A percentile compares a stretch with the other conserved stretches of the same genome.
Evolutionary conservation across 257 asterid species (phyloP).

Genomic region (Ilex asprella): DNA sequence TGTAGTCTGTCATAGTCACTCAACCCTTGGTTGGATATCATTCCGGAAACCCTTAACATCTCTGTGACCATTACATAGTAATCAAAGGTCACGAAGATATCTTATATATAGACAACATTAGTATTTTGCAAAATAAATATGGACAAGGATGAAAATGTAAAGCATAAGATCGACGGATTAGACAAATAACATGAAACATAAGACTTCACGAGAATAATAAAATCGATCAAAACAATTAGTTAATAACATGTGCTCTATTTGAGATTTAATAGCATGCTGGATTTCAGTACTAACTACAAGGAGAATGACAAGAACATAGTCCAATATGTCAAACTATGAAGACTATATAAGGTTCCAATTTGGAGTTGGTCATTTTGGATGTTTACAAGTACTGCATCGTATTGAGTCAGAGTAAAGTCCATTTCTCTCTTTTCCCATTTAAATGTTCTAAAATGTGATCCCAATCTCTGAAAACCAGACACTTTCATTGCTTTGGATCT

Average conservation of each 20-base stretch:
- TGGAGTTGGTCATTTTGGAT: too few species aligned
- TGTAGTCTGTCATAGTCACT: slow-evolving; percentile 53
- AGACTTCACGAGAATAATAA: not conserved
- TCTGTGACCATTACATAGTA: slow-evolving; percentile 42
- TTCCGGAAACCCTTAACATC: slow-evolving; percentile 59
- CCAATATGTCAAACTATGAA: too few species aligned
- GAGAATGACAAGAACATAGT: too few species aligned
- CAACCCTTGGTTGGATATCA: slow-evolving; percentile 50
- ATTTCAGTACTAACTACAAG: not conserved
- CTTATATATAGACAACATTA: not conserved
- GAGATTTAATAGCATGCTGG: not conserved
- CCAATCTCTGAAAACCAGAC: too few species aligned
- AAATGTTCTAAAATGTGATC: too few species aligned
- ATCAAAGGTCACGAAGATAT: not conserved
- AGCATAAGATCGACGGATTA: not conserved
- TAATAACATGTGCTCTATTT: too few species aligned
- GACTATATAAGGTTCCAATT: too few species aligned
- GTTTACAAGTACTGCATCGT: too few species aligned
- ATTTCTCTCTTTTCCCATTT: too few species aligned
- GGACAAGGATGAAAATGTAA: not conserved
- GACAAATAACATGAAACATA: not conserved
- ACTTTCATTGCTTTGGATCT: too few species aligned
- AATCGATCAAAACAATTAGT: too few species aligned
- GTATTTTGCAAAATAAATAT: not conserved
- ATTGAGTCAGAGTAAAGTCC: too few species aligned